phyloP scores from a whole-genome alignment of 2,329 filamentous ascomycete genomes.

The Emmonsia crescens region DNA sequence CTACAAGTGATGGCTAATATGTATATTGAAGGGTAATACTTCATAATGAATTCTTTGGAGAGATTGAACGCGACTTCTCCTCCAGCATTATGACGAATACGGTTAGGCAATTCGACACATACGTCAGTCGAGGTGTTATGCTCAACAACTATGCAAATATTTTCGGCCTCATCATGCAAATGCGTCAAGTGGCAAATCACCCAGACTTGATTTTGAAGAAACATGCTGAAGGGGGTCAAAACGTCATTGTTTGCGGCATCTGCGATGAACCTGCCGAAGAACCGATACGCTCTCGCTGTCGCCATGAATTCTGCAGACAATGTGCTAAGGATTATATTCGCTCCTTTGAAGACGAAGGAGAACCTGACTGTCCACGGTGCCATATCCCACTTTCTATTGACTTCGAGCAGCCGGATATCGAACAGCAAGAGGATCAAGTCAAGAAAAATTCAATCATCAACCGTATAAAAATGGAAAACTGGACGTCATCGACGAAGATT shows the following conservation, averaged over 20 bases:
- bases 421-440: conserved; percentile 73
- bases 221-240: conserved; percentile 73
- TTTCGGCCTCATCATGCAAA: conserved; percentile 97
- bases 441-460: conserved; percentile 98
- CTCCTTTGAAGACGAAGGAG: conserved; percentile 55
- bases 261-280: conserved; percentile 96
- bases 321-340: conserved; percentile 72
- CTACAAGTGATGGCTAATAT: conserved; percentile 2
- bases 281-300: conserved; percentile 81
- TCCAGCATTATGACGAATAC: conserved; percentile 91
- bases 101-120: conserved; percentile 83
- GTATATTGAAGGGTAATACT: conserved; percentile 53
- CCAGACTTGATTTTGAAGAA: conserved; percentile 90
- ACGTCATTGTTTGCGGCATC: conserved; percentile 82
- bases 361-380: conserved; percentile 67
- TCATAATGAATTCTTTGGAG: conserved; percentile 91
- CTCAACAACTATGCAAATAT: conserved; percentile 98
- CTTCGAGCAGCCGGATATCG: conserved; percentile 87
- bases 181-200: conserved; percentile 95
- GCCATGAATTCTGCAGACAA: conserved; percentile 79
- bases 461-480: conserved; percentile 96
- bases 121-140: conserved; percentile 86
- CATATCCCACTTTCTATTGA: conserved; percentile 86
- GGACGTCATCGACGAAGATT: conserved; percentile 97
- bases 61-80: conserved; percentile 92